Evolutionary conservation across 2,329 filamentous ascomycete species (phyloP), one percentile per base, ranked within the genome.

Genomic region (Microcyclospora pomicola): DNA sequence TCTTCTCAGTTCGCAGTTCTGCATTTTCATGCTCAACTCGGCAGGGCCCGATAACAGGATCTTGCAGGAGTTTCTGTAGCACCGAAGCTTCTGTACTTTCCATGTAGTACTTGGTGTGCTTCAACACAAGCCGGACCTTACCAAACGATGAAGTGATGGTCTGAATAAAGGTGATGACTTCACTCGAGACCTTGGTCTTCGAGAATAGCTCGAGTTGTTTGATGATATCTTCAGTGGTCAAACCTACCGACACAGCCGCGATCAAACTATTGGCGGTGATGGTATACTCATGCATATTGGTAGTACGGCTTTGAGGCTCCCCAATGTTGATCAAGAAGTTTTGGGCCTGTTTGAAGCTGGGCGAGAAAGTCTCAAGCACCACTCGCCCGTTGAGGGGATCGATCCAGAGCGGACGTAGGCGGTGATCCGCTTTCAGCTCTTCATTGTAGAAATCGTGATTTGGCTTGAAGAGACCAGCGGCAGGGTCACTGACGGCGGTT

Each of bases 281-380:
- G 39, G 79, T 75, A 61, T 96, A 96, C 62, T 98, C 88, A 65
- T 96, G 91, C 46, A 96, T 75, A 54, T 86, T 88, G 5, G 78
- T 82, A 41, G 91, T 88, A 42, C 88, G 77, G 28, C 87, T 95
- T 42, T 88, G 69, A 13, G 88, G 91, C 64, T 98, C 88, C 45
- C 88, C 84, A 49, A 98, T 88, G 34, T 91, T 94, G 51, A 92
- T 94, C 42, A 98, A 68, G 57, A 98, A 94, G 58, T 94, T 86
- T 56, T 94, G 86, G 0, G 85, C 88, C 53, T 87, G 80, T 40
- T 80, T 73, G 40, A 88, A 86, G 40, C 91, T 68, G 2, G 87
- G 82, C 37, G 83, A 88, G 65, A 95, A 96, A 50, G 86, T 93
- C 67, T 98, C 88, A 32, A 96, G 69, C 24, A 92, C 91, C 55